These are phyloP conservation scores for Talaromyces proteolyticus DNA, from an alignment of 495 filamentous ascomycete genomes.

Conservation along the genomic window DNA sequence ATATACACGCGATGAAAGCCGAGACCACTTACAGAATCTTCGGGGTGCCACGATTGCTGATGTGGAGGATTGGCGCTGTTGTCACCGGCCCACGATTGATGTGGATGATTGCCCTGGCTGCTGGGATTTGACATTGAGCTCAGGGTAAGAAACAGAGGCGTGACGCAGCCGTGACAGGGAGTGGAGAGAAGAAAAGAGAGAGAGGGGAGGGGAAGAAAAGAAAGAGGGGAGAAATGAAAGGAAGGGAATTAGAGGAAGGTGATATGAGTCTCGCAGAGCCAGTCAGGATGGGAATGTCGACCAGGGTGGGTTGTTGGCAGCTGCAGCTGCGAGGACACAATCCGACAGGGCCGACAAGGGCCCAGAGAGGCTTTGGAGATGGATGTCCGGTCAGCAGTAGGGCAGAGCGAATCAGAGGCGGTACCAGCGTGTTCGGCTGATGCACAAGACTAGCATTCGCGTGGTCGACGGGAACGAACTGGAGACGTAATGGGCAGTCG, in stretches of 20 bases:
- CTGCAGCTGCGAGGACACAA: conserved; percentile 5
- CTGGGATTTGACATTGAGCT: conserved; percentile 9
- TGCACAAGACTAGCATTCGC: conserved; percentile 10
- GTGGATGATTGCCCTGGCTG: conserved; percentile 7
- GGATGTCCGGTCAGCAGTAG: conserved; percentile 6
- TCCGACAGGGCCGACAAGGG: conserved; percentile 9
- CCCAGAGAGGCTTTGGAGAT: background rate
- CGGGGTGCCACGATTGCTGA: conserved; percentile 2
- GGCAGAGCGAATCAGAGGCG: conserved; percentile 6
- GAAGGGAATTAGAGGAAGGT: conserved; percentile 4
- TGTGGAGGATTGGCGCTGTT: background rate
- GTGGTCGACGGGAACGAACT: conserved; percentile 9
- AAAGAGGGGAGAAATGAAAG: conserved; percentile 7
- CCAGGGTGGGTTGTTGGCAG: conserved; percentile 6
- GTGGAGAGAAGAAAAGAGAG: conserved; percentile 6
- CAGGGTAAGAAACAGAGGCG: conserved; percentile 2
- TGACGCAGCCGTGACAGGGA: conserved; percentile 8
- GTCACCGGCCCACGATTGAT: conserved; percentile 6
- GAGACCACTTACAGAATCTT: too few species aligned
- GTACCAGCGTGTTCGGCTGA: conserved; percentile 9
- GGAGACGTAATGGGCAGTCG: conserved; percentile 6
- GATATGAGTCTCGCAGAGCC: conserved; percentile 5
- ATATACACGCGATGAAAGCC: too few species aligned
- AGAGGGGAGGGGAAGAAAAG: conserved; percentile 3
- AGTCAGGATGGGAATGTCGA: conserved; percentile 9